A percentile compares a stretch with the other conserved stretches of the same genome.
phyloP scores from a whole-genome alignment of 2,329 filamentous ascomycete species.

The Corniculantispora saksenae region DNA sequence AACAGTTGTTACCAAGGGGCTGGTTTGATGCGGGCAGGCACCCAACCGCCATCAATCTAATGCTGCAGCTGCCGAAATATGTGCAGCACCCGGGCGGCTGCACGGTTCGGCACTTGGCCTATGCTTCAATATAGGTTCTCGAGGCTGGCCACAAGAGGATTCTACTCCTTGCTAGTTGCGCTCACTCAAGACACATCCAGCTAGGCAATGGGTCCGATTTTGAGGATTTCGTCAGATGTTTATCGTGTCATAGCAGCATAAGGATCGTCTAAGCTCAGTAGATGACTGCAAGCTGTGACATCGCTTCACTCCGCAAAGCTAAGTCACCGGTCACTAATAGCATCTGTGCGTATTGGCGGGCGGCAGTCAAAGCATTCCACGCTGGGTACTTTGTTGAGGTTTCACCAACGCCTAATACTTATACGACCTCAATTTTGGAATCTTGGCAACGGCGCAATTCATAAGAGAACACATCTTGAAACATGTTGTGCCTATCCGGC shows the following conservation, averaged over 20 bases:
- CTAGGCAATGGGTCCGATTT: background rate
- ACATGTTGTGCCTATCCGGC: background rate
- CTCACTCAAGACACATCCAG: background rate
- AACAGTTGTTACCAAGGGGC: background rate
- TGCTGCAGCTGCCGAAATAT: background rate
- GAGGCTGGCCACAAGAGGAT: background rate
- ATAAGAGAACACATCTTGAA: background rate
- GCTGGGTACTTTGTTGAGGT: background rate
- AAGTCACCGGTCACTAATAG: background rate
- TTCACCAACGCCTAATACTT: background rate
- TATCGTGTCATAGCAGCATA: background rate
- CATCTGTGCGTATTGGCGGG: conserved; percentile 12
- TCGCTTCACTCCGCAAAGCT: background rate
- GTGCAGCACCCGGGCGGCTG: background rate
- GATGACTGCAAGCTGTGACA: background rate
- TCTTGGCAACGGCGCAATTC: conserved; percentile 1
- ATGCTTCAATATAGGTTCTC: background rate
- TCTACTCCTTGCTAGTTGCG: background rate
- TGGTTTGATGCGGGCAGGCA: background rate
- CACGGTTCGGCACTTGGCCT: background rate
- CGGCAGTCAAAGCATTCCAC: background rate
- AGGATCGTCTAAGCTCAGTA: background rate
- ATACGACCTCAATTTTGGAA: background rate
- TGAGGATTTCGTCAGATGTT: background rate
- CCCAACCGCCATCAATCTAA: background rate